Conservation (phyloP, 176 grass and related monocot genomes). For the Avena sativa region DNA sequence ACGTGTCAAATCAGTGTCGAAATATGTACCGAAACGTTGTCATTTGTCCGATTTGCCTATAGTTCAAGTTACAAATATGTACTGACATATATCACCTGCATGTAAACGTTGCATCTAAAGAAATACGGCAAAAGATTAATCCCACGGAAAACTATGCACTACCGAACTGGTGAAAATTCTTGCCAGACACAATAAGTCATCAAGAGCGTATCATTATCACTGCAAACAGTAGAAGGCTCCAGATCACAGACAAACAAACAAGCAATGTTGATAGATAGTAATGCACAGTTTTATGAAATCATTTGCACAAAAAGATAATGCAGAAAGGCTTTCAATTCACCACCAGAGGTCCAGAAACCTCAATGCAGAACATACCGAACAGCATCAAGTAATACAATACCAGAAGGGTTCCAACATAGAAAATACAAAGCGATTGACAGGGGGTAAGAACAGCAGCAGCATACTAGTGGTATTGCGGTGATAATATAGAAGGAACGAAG, state of each 20-base stretch:
- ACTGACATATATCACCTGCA: no score
- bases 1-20: no score
- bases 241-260: neutral
- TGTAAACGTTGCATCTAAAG: no score
- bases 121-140: no score
- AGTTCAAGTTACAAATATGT: no score
- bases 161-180: no score
- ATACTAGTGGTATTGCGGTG: conserved; percentile 20
- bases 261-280: neutral
- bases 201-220: neutral
- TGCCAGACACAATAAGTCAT: neutral
- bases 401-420: neutral
- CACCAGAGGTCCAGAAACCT: conserved; percentile 12
- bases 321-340: conserved; percentile 14
- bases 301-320: neutral
- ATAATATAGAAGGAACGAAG: conserved; percentile 22
- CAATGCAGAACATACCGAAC: conserved; percentile 17
- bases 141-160: no score
- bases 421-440: neutral
- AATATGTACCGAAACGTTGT: no score
- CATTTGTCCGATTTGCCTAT: no score
- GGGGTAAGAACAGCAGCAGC: neutral
- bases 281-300: neutral
- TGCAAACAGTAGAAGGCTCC: neutral
- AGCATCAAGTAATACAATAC: conserved; percentile 17